Percentiles rank a stretch among this genome's conserved stretches.
Evolutionary conservation across 2,329 filamentous ascomycete species (phyloP).

Genomic region (Cryphonectria radicalis): DNA sequence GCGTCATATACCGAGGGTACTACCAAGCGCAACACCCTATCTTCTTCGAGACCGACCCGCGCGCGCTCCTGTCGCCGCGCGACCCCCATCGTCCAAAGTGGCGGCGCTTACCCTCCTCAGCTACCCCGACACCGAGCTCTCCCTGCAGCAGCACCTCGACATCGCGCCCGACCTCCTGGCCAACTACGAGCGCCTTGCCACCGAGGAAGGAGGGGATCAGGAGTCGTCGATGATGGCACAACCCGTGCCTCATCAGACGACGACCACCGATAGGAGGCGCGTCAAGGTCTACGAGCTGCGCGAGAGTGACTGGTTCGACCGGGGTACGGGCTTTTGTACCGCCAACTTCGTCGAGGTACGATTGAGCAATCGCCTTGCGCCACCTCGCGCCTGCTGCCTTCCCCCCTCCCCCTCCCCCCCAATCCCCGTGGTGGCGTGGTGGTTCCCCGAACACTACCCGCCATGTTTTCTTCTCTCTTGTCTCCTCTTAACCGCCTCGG

Average conservation of each 20-base stretch:
- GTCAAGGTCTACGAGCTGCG: constrained; percentile 99
- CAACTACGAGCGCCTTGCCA: constrained; percentile 50
- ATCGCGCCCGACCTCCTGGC: constrained; percentile 57
- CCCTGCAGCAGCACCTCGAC: constrained; percentile 64
- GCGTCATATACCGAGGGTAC: not conserved
- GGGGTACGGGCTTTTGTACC: constrained; percentile 93
- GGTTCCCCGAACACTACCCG: not conserved
- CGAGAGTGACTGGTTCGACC: constrained; percentile 99
- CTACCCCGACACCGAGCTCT: constrained; percentile 58
- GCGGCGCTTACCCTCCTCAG: constrained; percentile 60
- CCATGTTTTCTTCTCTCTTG: not conserved
- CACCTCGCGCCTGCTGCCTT: constrained; percentile 11
- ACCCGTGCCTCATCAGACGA: constrained; percentile 69
- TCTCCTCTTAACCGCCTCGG: constrained; percentile 2
- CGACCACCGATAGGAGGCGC: constrained; percentile 64
- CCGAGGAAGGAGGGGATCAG: constrained; percentile 57
- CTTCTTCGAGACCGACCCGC: constrained; percentile 27
- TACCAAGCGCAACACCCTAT: constrained; percentile 4
- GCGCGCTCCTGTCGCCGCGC: constrained; percentile 41
- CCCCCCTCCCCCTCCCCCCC: not conserved
- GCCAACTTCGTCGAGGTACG: constrained; percentile 76
- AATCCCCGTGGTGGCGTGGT: not conserved
- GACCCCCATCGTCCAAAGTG: constrained; percentile 47
- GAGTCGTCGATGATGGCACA: constrained; percentile 74
- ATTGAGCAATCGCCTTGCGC: constrained; percentile 28